These are phyloP conservation scores for Verticillium nonalfalfae DNA, from an alignment of 2,329 filamentous ascomycete genomes.

Conservation along the genomic window DNA sequence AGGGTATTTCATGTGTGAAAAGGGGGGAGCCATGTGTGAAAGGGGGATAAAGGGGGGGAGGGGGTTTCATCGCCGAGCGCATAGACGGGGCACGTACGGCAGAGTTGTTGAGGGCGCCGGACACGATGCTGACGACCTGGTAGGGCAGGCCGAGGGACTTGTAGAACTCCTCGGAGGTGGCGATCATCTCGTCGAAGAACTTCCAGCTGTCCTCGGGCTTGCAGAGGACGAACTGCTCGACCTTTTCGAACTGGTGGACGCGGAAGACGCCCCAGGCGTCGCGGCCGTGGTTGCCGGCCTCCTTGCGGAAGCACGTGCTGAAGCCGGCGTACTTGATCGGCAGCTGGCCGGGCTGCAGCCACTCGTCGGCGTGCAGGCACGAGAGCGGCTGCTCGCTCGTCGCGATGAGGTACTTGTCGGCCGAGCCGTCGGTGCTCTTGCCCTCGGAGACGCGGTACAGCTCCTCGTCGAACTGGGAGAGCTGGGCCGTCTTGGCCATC, in stretches of 20 bases:
- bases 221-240: conserved; percentile 73
- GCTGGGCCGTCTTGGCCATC: conserved; percentile 97
- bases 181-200: conserved; percentile 89
- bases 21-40: too few species aligned
- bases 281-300: conserved; percentile 74
- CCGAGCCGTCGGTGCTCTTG: conserved; percentile 62
- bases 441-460: conserved; percentile 86
- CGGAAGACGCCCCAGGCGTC: conserved; percentile 98
- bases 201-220: conserved; percentile 91
- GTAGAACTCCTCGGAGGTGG: conserved; percentile 89
- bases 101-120: conserved; percentile 76
- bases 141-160: conserved; percentile 32
- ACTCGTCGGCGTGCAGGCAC: conserved; percentile 87
- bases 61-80: not conserved
- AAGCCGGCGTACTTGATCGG: conserved; percentile 92
- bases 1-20: too few species aligned
- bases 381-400: conserved; percentile 87
- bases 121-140: conserved; percentile 80
- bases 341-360: conserved; percentile 77
- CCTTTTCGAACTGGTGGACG: conserved; percentile 65
- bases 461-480: conserved; percentile 96
- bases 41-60: too few species aligned
- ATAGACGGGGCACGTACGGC: conserved; percentile 2
- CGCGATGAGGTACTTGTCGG: conserved; percentile 75
- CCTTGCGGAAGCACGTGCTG: conserved; percentile 91